These are phyloP conservation scores for Suillus bovinus DNA, from an alignment of 768 basidiomycete genomes.

Conservation along the genomic window DNA sequence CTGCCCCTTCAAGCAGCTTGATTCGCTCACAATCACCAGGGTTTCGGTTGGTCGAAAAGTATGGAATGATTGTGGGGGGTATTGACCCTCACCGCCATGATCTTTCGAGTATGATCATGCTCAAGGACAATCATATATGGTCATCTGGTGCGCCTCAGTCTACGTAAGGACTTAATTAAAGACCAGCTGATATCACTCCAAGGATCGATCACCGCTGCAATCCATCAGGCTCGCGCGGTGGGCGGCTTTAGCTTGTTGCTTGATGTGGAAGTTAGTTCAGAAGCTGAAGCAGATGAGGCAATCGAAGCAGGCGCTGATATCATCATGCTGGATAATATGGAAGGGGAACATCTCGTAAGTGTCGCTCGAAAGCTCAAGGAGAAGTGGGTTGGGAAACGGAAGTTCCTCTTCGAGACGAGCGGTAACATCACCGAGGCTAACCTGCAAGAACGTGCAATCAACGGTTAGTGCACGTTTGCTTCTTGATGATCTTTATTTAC, in stretches of 20 bases:
- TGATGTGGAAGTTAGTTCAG: conserved; percentile 90
- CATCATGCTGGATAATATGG: conserved; percentile 94
- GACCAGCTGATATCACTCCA: conserved; percentile 11
- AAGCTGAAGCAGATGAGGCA: conserved; percentile 95
- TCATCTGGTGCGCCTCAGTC: conserved; percentile 65
- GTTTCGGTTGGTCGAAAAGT: conserved; percentile 96
- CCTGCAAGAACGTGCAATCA: conserved; percentile 74
- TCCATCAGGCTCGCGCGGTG: conserved; percentile 81
- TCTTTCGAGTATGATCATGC: conserved; percentile 99
- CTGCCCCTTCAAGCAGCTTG: neutral
- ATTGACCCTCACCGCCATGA: conserved; percentile 95
- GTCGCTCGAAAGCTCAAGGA: conserved; percentile 73
- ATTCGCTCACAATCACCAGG: conserved; percentile 43
- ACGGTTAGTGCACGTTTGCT: conserved; percentile 53
- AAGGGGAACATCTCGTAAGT: conserved; percentile 66
- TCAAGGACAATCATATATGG: conserved; percentile 99
- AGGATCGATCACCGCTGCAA: conserved; percentile 91
- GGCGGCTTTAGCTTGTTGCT: conserved; percentile 91
- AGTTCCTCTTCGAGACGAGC: conserved; percentile 91
- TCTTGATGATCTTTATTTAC: neutral
- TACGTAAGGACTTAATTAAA: neutral
- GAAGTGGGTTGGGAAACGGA: conserved; percentile 77
- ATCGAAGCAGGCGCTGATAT: conserved; percentile 94
- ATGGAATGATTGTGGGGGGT: conserved; percentile 97
- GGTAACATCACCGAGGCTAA: conserved; percentile 93